Evolutionary conservation across 495 filamentous ascomycete species (phyloP), one percentile per base, ranked within the genome.

Genomic region (Aspergillus avenaceus): DNA sequence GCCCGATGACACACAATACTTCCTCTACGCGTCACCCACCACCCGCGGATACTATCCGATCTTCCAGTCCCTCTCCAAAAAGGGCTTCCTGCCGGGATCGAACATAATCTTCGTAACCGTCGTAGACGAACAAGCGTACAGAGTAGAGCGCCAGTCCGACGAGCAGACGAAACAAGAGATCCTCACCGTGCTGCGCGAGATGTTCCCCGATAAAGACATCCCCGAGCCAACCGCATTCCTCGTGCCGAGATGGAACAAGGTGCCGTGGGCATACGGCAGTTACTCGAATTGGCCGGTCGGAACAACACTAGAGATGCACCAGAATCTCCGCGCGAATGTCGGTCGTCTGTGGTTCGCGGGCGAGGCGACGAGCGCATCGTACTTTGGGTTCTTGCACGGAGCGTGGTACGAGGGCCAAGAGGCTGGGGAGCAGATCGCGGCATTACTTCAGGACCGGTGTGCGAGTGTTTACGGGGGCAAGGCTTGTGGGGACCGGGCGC

Each of bases 271-370:
- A 3, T 79, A 78, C 29, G 85, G 86, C 6, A 81, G 76, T 37
- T 90, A 88, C 61, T 83, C 80, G 8, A 88, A 88, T 58, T 89
- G 84, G 84, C 85, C 86, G 0, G 63, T 78, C 0, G 80, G 81
- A 1, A 79, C 79, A 24, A 83, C 77, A 13, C 68, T 86, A 1
- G 79, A 86, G 56, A 79, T 73, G 62, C 86, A 90, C 59, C 80
- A 88, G 61, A 88, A 87, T 53, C 72, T 88, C 37, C 73, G 84
- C 3, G 83, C 84, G 8, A 85, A 86, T 54, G 65, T 84, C 0
- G 77, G 76, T 36, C 63, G 79, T 9, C 60, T 90, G n/a, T 87
- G 75, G 65, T 90, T 87, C 60, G 85, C 85, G 0, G 86, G 86
- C 1, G 86, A 89, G 58, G 80, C 82, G 25, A 86, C 83, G 0